Percentiles rank a stretch among this genome's conserved stretches.
phyloP scores from a whole-genome alignment of 768 basidiomycete species.

The Pleurotus sapidus region DNA sequence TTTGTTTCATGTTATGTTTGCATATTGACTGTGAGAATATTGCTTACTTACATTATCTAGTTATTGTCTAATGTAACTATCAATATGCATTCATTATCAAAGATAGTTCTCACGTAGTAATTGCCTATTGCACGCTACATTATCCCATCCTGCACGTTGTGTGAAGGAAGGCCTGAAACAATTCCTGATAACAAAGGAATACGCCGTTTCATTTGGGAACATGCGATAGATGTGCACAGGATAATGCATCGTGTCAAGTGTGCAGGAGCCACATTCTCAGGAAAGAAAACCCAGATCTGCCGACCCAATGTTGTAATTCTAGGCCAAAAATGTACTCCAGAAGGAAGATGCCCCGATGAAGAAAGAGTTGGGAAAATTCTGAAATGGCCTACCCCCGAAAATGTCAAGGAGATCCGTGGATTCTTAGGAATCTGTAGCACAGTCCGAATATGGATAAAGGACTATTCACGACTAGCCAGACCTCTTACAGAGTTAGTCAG shows the following conservation, averaged over 20 bases:
- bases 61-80: too few relatives aligned
- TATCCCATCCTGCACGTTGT: too few relatives aligned
- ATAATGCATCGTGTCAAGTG: constrained; percentile 27
- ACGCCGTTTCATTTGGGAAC: constrained; percentile 32
- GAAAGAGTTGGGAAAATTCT: background rate
- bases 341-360: constrained; percentile 24
- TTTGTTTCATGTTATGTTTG: too few relatives aligned
- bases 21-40: too few relatives aligned
- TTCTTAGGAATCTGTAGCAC: too few relatives aligned
- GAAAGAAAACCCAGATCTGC: constrained; percentile 23
- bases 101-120: too few relatives aligned
- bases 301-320: constrained; percentile 18
- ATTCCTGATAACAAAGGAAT: constrained; percentile 24
- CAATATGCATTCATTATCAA: too few relatives aligned
- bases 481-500: constrained; percentile 16
- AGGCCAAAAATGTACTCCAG: constrained; percentile 25
- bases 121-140: too few relatives aligned
- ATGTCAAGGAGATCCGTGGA: too few relatives aligned
- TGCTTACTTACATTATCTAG: too few relatives aligned
- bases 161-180: constrained; percentile 16
- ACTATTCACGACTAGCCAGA: constrained; percentile 10
- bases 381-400: too few relatives aligned
- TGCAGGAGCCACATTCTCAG: constrained; percentile 25
- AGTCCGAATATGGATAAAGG: constrained; percentile 17
- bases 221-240: constrained; percentile 29